A percentile compares a stretch with the other conserved stretches of the same genome.
phyloP scores from a whole-genome alignment of 345 rosid species.

The Chamaenerion angustifolium region DNA sequence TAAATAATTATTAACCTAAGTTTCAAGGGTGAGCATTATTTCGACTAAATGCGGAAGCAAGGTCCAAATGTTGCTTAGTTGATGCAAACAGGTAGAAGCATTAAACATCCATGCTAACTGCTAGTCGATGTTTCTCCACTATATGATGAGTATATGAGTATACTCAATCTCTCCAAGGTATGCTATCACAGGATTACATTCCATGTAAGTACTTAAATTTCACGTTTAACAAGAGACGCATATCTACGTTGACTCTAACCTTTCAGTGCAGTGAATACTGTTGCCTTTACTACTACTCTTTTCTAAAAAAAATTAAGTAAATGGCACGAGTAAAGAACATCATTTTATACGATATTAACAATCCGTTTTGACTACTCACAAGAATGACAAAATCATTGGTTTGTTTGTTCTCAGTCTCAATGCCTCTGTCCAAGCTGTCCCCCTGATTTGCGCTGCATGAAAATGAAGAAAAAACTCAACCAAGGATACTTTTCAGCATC shows the following conservation, averaged over 20 bases:
- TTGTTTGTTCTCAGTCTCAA: constrained; percentile 26
- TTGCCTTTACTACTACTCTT: too few species aligned
- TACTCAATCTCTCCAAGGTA: too few species aligned
- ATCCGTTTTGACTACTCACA: constrained; percentile 12
- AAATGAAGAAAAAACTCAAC: constrained; percentile 3
- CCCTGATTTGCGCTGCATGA: constrained; percentile 41
- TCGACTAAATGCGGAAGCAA: neutral
- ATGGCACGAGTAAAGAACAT: too few species aligned
- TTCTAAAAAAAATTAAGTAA: too few species aligned
- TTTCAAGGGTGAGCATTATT: neutral
- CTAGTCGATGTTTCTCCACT: neutral
- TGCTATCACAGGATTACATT: too few species aligned
- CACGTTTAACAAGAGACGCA: too few species aligned
- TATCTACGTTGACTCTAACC: too few species aligned
- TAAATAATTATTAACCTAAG: neutral
- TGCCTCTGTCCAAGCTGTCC: constrained; percentile 30
- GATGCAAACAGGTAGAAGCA: too few species aligned
- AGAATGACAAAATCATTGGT: constrained; percentile 30
- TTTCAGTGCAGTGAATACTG: too few species aligned
- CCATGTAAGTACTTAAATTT: too few species aligned
- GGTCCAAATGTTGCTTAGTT: neutral
- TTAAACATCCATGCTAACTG: too few species aligned
- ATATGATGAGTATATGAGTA: too few species aligned
- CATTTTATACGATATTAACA: neutral
- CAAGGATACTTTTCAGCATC: neutral